Base-by-base conservation (phyloP, 495 filamentous ascomycete genomes). In the Parathielavia hyrcaniae region DNA sequence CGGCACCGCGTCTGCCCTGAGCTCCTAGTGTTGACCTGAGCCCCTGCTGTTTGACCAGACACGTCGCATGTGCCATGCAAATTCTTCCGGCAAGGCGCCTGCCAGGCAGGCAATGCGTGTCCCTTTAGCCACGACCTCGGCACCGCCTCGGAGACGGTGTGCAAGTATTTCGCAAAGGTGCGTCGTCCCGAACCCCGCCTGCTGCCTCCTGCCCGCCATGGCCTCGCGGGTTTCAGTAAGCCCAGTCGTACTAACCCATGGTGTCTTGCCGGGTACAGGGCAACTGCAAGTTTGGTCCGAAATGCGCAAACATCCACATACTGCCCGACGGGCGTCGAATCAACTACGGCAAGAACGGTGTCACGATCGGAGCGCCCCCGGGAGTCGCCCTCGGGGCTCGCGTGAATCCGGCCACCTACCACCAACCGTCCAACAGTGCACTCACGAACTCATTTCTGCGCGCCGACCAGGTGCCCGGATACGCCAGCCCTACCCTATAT, bases 111-210 rank as follows among this genome's bases (percentile, higher is more conserved):
- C 62, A 87, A 87, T 68, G 89, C 91, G 46, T 98, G 93, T 75
- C 93, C 93, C 40, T 98, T 97, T 75, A 87, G 90, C 59, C 93
- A 98, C 75, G 91, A 91, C 46, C 82, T 87, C 58, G 86, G 92
- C 70, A 74, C 84, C 20, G 79, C 89, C 22, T 79, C 84, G 32
- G 90, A 95, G 58, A 89, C 85, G 59, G 86, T 91, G 45, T 98
- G 93, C 83, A 97, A 97, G 76, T 98, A 97, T 74, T 98, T 97
- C 63, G 84, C 89, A 59, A 98, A 97, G 86, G 92, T 96, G 79
- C 64, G 83, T 64, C 23, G 47, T 30, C 36, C 57, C 23, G 40
- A 12, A 40, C 8, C 9, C 5, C 19, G 16, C 3, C 22, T 39
- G 13, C 17, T 45, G 19, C 38, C 38, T 4, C 40, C 19, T 46